Percentiles rank a stretch among this genome's conserved stretches.
Conservation (phyloP, 176 grass and related monocot genomes). For the Bothriochloa decipiens region DNA sequence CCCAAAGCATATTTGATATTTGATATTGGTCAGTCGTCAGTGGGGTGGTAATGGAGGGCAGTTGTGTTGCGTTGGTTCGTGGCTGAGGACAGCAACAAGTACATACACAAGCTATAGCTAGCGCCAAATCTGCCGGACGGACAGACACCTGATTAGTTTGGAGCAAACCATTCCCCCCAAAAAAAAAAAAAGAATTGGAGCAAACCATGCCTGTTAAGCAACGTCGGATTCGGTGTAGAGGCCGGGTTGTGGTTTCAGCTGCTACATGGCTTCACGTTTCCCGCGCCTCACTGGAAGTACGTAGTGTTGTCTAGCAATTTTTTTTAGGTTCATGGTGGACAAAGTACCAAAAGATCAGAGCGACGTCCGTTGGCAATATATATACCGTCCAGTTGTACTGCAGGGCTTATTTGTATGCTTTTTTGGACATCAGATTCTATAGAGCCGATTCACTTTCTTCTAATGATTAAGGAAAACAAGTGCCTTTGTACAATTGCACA, state of each 20-base stretch:
- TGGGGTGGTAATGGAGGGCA: slow-evolving; percentile 39
- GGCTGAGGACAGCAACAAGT: slow-evolving; percentile 34
- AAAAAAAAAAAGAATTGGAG: too few species aligned
- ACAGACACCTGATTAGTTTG: neutral
- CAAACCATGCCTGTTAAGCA: slow-evolving; percentile 19
- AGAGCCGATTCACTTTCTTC: neutral
- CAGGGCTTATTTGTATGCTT: neutral
- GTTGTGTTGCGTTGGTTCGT: slow-evolving; percentile 8
- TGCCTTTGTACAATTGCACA: neutral
- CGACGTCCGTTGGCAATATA: neutral
- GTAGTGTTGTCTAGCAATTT: neutral
- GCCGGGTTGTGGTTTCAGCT: neutral
- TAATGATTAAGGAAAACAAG: neutral
- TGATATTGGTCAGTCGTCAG: neutral
- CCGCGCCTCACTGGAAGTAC: neutral
- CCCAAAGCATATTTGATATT: neutral
- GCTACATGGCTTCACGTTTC: neutral
- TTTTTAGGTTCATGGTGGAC: neutral
- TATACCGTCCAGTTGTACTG: neutral
- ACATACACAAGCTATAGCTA: slow-evolving; percentile 17
- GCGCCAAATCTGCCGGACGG: slow-evolving; percentile 52
- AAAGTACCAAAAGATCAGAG: neutral
- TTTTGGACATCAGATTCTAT: neutral
- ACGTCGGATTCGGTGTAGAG: slow-evolving; percentile 14
- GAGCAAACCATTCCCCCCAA: slow-evolving; percentile 14